Conservation (phyloP, 1,284 basidiomycete genomes). For the Pseudozyma sp. region DNA sequence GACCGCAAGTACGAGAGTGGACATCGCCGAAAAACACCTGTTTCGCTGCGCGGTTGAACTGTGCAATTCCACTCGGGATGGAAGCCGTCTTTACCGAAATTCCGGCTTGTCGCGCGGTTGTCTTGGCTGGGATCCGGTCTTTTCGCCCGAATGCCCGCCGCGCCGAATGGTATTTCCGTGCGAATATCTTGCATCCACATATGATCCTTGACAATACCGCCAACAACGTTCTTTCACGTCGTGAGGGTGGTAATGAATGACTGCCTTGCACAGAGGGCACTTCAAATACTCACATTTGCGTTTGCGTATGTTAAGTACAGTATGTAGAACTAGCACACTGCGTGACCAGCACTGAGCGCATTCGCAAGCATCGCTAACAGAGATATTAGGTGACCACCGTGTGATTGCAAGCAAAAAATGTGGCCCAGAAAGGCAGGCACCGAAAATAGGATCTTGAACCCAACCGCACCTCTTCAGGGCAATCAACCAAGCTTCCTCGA, state of each 20-base stretch:
- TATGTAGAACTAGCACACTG: too few species aligned
- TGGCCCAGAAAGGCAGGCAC: slow-evolving; percentile 5
- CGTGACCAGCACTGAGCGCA: too few species aligned
- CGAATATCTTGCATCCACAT: background rate
- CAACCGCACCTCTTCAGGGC: background rate
- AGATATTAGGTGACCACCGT: too few species aligned
- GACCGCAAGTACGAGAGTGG: slow-evolving; percentile 2
- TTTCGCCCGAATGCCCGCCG: slow-evolving; percentile 18
- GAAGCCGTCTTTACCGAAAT: slow-evolving; percentile 33
- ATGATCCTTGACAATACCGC: background rate
- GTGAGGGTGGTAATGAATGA: too few species aligned
- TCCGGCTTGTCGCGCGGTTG: slow-evolving; percentile 18
- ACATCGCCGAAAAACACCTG: too few species aligned
- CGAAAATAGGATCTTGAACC: slow-evolving; percentile 7
- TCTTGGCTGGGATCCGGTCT: background rate
- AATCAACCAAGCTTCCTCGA: slow-evolving; percentile 62
- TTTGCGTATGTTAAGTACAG: too few species aligned
- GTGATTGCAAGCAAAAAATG: background rate
- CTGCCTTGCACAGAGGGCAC: too few species aligned
- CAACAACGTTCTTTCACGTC: too few species aligned
- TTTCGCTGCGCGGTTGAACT: too few species aligned
- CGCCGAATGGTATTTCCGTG: slow-evolving; percentile 3
- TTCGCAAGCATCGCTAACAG: too few species aligned
- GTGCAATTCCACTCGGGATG: too few species aligned
- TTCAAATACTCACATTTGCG: too few species aligned